A percentile compares a stretch with the other conserved stretches of the same genome.
These are phyloP conservation scores for Musa schizocarpa DNA, from an alignment of 176 grass and related monocot genomes.

Conservation along the genomic window DNA sequence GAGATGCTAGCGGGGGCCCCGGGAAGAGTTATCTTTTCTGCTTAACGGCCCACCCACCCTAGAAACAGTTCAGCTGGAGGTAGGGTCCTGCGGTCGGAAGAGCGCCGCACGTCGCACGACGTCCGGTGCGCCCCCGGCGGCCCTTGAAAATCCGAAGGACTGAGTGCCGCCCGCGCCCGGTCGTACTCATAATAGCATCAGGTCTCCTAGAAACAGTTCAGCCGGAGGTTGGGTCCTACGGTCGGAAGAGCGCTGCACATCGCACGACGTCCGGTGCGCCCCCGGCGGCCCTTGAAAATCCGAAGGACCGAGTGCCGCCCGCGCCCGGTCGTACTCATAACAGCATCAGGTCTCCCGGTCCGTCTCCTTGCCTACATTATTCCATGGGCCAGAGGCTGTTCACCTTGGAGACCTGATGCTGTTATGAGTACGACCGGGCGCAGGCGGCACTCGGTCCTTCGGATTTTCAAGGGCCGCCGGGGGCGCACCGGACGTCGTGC, in stretches of 20 bases:
- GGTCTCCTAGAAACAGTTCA: too few species aligned
- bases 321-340: constrained; percentile 28
- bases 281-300: too few species aligned
- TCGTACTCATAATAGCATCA: too few species aligned
- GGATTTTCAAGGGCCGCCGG: too few species aligned
- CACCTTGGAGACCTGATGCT: constrained; percentile 67
- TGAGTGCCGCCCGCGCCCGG: too few species aligned
- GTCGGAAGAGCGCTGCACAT: constrained; percentile 30
- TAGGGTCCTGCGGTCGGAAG: constrained; percentile 29
- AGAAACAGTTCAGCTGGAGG: constrained; percentile 29
- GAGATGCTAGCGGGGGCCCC: constrained; percentile 37
- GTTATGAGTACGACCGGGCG: constrained; percentile 32
- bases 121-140: constrained; percentile 53
- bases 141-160: constrained; percentile 56
- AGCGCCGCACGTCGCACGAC: constrained; percentile 36
- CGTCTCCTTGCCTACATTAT: constrained; percentile 50
- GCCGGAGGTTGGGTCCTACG: too few species aligned
- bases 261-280: constrained; percentile 23
- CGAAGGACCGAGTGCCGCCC: too few species aligned
- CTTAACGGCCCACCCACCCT: constrained; percentile 39
- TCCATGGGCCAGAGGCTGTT: constrained; percentile 51
- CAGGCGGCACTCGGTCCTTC: too few species aligned
- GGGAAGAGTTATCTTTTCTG: constrained; percentile 46
- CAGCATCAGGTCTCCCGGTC: constrained; percentile 76
- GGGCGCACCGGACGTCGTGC: neutral